Evolutionary conservation across 352 stramenopile species (phyloP).

Genomic region (Pythium aristosporum): DNA sequence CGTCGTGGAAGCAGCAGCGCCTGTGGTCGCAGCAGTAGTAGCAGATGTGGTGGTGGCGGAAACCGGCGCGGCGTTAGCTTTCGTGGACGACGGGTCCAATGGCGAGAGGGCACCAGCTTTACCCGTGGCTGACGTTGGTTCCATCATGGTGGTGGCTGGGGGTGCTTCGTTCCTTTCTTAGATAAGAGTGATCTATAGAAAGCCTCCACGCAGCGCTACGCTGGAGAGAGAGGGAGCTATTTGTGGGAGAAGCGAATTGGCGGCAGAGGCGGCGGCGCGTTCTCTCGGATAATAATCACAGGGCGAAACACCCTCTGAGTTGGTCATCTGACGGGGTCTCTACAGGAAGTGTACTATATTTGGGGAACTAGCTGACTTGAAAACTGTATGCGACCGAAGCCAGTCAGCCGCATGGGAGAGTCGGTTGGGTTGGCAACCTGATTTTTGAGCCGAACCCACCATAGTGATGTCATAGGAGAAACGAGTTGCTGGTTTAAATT

Average conservation of each 20-base stretch:
- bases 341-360: background rate
- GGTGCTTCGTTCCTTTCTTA: background rate
- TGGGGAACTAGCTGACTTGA: too few relatives aligned
- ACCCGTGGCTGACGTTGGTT: slow-evolving; percentile 24
- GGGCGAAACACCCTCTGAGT: slow-evolving; percentile 6
- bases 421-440: slow-evolving; percentile 2
- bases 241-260: background rate
- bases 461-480: background rate
- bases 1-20: slow-evolving; percentile 7
- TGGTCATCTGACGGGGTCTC: background rate
- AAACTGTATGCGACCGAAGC: too few relatives aligned
- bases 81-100: slow-evolving; percentile 9
- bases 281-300: background rate
- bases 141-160: slow-evolving; percentile 20
- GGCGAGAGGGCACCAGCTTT: slow-evolving; percentile 15
- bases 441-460: slow-evolving; percentile 1
- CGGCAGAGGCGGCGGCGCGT: slow-evolving; percentile 3
- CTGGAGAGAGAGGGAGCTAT: slow-evolving; percentile 5
- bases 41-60: slow-evolving; percentile 10
- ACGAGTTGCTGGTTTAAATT: background rate
- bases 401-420: too few relatives aligned
- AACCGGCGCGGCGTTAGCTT: slow-evolving; percentile 17
- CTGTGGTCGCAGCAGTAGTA: slow-evolving; percentile 16
- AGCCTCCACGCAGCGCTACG: slow-evolving; percentile 2
- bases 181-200: slow-evolving; percentile 14